Evolutionary conservation across 2,329 filamentous ascomycete species (phyloP), one percentile per base, ranked within the genome.

Genomic region (Diaporthe citri): DNA sequence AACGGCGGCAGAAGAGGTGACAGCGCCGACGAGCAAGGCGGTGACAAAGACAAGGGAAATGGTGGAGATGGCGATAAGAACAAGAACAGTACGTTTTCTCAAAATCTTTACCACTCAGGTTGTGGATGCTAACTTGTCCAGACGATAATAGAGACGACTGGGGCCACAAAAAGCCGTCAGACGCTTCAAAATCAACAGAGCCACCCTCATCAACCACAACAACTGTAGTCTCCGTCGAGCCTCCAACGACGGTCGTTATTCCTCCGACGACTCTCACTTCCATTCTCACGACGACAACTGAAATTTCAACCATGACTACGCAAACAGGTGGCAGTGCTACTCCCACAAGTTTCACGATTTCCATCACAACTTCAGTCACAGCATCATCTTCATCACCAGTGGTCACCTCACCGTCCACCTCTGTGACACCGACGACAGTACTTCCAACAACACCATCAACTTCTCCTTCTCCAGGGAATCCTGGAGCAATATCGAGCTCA

Each of bases 1-100:
- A 55, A 28, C 51, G 51, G n/a, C 31, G 55, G 55, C 31, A 57
- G 55, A 57, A 34, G 55, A 57, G 55, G 55, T 36, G 28, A 57
- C 31, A 34, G 20, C 34, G 55, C 25, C 52, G 17, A 34, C 7
- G 12, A 34, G 1, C 55, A 57, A 34, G 55, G 41, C 12, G 41
- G 43, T 34, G 62, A 36, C 20, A 25, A 5, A 36, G 43, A 9
- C 43, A 67, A 25, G 17, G 46, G 46, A 51, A 52, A 52, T 10
- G 31, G 25, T 22, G 43, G 28, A 36, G 13, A 51, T 34, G 28
- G 15, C 20, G 31, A 66, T 15, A 48, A 66, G 6, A 48, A 67
- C 43, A 51, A 51, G 1, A 51, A 52, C 22, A 51, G 62, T 67
- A 36, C 17, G 62, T 67, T 2, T 36, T 20, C 17, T 4, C 43